Evolutionary conservation across 2,329 filamentous ascomycete genomes (phyloP).

Genomic region (Didymosphaeria variabile): DNA sequence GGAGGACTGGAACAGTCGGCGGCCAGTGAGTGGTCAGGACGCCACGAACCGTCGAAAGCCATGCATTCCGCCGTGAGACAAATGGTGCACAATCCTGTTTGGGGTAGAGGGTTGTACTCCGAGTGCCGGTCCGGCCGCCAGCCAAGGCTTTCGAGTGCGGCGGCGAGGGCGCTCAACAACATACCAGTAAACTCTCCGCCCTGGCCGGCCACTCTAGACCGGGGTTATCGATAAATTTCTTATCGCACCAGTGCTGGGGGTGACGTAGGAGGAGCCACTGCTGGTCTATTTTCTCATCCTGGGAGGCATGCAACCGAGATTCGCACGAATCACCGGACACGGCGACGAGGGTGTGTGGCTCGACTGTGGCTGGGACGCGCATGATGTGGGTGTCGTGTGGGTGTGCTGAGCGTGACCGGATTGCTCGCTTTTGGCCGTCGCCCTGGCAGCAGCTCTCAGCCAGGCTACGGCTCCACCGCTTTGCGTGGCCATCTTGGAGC

Average conservation of each 20-base stretch:
- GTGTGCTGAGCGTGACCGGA: slow-evolving; percentile 3
- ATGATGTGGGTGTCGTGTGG: slow-evolving; percentile 10
- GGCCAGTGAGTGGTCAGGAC: not conserved
- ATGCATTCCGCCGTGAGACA: slow-evolving; percentile 1
- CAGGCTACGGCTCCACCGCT: slow-evolving; percentile 12
- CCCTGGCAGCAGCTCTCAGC: slow-evolving; percentile 7
- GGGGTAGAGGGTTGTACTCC: slow-evolving; percentile 2
- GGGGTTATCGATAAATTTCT: slow-evolving; percentile 15
- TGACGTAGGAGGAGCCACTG: slow-evolving; percentile 10
- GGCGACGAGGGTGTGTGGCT: not conserved
- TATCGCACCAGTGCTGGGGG: slow-evolving; percentile 9
- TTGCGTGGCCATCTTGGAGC: slow-evolving; percentile 7
- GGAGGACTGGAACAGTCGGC: not conserved
- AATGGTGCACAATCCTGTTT: not conserved
- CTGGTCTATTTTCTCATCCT: slow-evolving; percentile 8
- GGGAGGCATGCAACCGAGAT: not conserved
- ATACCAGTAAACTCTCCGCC: slow-evolving; percentile 1
- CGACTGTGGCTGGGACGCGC: not conserved
- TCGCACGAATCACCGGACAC: slow-evolving; percentile 5
- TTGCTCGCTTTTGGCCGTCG: slow-evolving; percentile 11
- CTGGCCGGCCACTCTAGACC: not conserved
- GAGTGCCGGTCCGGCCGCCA: slow-evolving; percentile 1
- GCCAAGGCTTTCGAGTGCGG: slow-evolving; percentile 4
- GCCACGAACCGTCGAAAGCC: not conserved
- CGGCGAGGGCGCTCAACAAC: slow-evolving; percentile 9